Evolutionary conservation across 2,329 filamentous ascomycete species (phyloP), one percentile per base, ranked within the genome.

Genomic region (Septoria petroselini): DNA sequence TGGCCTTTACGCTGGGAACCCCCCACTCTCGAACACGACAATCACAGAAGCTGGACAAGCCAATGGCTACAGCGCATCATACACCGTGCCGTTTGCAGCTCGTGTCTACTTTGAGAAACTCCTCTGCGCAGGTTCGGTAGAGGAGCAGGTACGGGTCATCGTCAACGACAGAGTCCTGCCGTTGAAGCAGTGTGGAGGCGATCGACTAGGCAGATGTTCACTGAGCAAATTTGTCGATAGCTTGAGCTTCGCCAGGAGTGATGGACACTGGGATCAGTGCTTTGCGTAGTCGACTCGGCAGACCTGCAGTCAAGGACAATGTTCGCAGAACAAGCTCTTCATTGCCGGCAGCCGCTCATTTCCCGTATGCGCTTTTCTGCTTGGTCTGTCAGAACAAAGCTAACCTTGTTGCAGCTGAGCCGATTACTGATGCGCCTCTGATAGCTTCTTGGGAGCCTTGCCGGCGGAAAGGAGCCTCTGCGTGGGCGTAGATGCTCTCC

Each of bases 61-160:
- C 1, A 75, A 79, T 29, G 88, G 88, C 2, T 95, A 82, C 66
- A 84, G 85, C 8, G 81, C 88, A 0, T 78, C 84, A 11, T 91
- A 86, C 84, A 80, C 82, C 0, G 88, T 95, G 14, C 87, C 91
- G 0, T 95, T 96, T 69, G 87, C 79, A 0, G 84, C 81, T 14
- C 76, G 90, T 45, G 79, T 89, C 68, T 95, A 94, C 67, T 81
- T 96, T 29, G 91, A 96, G 76, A 93, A 91, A 76, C 83, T 95
- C 80, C 70, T 69, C 33, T 96, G 91, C 67, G 65, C 65, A 2
- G 72, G 65, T 11, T 67, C 70, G n/a, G 57, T 70, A 1, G 81
- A 88, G 63, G 86, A 93, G 67, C 74, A 85, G 44, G 87, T 96
- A 8, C 78, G 91, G 30, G 76, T 94, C 3, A 70, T 96, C 52